Conservation (phyloP, 345 rosid genomes). For the Euphorbia tirucalli region DNA sequence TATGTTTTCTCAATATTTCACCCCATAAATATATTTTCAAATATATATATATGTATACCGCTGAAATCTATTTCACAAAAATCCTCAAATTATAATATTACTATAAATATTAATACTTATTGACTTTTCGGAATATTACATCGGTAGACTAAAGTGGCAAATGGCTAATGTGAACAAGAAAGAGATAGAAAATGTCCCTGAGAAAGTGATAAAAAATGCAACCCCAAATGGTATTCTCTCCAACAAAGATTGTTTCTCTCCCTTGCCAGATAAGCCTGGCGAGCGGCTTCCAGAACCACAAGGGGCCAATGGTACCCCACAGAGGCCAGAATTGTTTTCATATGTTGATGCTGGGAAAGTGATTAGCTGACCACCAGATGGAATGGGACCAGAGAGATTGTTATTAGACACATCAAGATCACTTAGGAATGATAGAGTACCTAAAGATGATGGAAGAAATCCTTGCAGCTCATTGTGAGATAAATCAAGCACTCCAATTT, state of each 20-base stretch:
- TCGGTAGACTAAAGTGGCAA: too few species aligned
- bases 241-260: conserved; percentile 39
- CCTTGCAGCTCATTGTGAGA: conserved; percentile 86
- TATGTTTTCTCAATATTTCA: too few species aligned
- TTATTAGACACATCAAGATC: conserved; percentile 96
- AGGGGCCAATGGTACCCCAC: conserved; percentile 75
- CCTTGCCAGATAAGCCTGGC: conserved; percentile 8
- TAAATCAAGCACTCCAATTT: conserved; percentile 83
- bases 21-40: too few species aligned
- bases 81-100: too few species aligned
- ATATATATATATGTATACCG: too few species aligned
- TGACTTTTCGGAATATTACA: too few species aligned
- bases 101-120: too few species aligned
- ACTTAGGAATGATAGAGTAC: conserved; percentile 75
- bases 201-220: too few species aligned
- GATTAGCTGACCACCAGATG: conserved; percentile 91
- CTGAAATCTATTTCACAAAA: too few species aligned
- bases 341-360: conserved; percentile 81
- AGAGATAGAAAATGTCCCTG: too few species aligned
- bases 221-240: too few species aligned
- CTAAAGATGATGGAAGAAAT: conserved; percentile 66
- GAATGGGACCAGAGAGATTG: conserved; percentile 77
- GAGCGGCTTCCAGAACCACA: conserved; percentile 50
- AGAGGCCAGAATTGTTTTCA: conserved; percentile 88
- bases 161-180: too few species aligned